These are phyloP conservation scores for Alternaria ventricosa DNA, from an alignment of 2,329 filamentous ascomycete genomes.

Conservation along the genomic window DNA sequence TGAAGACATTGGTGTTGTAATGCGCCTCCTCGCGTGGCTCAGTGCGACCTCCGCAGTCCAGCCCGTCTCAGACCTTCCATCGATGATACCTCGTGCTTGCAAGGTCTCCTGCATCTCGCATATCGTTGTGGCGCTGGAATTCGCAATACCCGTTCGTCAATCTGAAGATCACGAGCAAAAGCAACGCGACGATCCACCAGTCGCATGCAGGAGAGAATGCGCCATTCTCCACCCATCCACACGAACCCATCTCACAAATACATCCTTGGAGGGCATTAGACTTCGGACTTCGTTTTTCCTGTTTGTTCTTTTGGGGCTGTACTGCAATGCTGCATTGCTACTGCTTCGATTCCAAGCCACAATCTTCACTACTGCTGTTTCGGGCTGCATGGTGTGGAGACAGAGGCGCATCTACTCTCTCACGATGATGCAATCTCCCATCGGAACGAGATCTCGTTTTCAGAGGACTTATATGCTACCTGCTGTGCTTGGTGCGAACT, in stretches of 20 bases:
- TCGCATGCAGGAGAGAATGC: neutral
- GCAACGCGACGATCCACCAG: neutral
- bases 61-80: neutral
- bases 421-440: neutral
- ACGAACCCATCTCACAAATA: neutral
- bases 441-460: neutral
- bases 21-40: neutral
- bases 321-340: neutral
- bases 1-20: neutral
- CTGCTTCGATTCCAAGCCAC: neutral
- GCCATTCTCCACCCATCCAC: constrained; percentile 1
- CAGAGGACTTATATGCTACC: neutral
- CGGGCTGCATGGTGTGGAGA: neutral
- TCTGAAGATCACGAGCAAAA: constrained; percentile 9
- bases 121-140: neutral
- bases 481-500: neutral
- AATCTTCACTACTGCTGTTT: neutral
- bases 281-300: neutral
- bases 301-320: neutral
- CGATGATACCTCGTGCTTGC: neutral
- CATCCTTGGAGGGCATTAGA: neutral
- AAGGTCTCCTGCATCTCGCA: neutral
- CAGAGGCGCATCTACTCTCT: neutral
- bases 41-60: neutral
- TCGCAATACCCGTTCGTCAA: constrained; percentile 2